Percentiles rank a stretch among this genome's conserved stretches.
phyloP scores from a whole-genome alignment of 352 stramenopile genomes.

The Labyrinthula sp. region DNA sequence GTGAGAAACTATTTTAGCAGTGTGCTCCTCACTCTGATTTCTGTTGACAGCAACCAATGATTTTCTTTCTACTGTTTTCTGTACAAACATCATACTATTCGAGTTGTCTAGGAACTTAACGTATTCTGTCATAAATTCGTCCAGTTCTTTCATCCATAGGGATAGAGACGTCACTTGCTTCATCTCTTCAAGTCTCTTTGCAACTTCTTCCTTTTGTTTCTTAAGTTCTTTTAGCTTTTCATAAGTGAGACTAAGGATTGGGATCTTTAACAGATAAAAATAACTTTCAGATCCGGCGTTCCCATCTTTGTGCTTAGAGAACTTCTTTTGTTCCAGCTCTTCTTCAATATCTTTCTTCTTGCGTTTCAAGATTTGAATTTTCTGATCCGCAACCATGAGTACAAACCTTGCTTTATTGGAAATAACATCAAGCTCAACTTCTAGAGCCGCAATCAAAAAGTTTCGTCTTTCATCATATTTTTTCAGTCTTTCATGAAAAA shows the following conservation, averaged over 20 bases:
- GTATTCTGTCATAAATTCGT: too few species aligned
- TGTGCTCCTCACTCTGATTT: too few species aligned
- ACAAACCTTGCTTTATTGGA: conserved; percentile 88
- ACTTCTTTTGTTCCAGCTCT: conserved; percentile 60
- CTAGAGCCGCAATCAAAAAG: conserved; percentile 37
- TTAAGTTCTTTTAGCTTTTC: not conserved
- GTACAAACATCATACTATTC: too few species aligned
- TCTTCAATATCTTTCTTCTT: conserved; percentile 70
- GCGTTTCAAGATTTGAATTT: conserved; percentile 73
- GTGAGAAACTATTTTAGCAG: too few species aligned
- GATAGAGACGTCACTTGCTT: not conserved
- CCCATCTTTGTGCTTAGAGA: conserved; percentile 39
- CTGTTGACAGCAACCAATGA: too few species aligned
- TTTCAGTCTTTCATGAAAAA: conserved; percentile 66
- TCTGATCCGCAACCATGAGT: conserved; percentile 60
- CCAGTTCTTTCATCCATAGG: too few species aligned
- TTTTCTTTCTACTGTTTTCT: too few species aligned
- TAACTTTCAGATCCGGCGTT: conserved; percentile 41
- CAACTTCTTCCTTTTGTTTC: not conserved
- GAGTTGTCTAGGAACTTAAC: too few species aligned
- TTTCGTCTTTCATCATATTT: conserved; percentile 76
- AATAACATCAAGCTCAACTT: conserved; percentile 62
- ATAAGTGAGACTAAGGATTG: not conserved
- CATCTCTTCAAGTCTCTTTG: not conserved
- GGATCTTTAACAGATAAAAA: not conserved